Base-by-base conservation (phyloP, 2,329 filamentous ascomycete species). In the Curvularia sp. region DNA sequence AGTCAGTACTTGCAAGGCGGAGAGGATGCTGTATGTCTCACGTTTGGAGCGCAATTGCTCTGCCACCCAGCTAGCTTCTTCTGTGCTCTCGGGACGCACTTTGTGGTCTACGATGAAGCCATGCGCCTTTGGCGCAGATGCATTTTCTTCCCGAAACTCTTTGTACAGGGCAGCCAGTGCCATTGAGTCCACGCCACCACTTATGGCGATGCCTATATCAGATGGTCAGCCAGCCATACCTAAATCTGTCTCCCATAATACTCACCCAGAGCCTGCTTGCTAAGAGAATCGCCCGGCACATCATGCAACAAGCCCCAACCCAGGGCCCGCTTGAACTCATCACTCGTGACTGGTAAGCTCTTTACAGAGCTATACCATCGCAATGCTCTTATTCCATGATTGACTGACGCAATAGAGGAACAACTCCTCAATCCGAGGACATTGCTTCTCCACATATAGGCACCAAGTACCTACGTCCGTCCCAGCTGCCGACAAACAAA, bases 141-240 rank as follows among this genome's bases (percentile, higher is more conserved):
- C 8, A n/a, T 64, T 38, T 2, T 36, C 43, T 64, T 36, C 52
- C 43, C 51, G 53, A 47, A 60, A 65, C 46, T 67, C 65, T 45
- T 80, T 77, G 73, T 90, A 91, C 34, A 98, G 83, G 59, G 82
- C 87, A 54, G 93, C 92, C 59, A 99, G 82, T 27, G 94, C 94
- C 93, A 98, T 99, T n/a, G 94, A 98, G 77, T 99, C 95, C 38
- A 95, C 91, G 7, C 95, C 95, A 23, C 95, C 95, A 72, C 93
- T 97, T 60, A 98, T 82, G 15, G 93, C 95, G 58, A 98, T 80
- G 53, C 84, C 80, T 80, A 45, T 34, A n/a, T 15, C 2, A 6
- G 32, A 34, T 5, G 25, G 27, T 66, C 39, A 68, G 53, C 49
- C 19, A 34, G 28, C 15, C 21, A 49, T 57, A 7, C 18, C 25